Conservation (phyloP, 148 eudicot genomes). For the Pharnaceum exiguum region DNA sequence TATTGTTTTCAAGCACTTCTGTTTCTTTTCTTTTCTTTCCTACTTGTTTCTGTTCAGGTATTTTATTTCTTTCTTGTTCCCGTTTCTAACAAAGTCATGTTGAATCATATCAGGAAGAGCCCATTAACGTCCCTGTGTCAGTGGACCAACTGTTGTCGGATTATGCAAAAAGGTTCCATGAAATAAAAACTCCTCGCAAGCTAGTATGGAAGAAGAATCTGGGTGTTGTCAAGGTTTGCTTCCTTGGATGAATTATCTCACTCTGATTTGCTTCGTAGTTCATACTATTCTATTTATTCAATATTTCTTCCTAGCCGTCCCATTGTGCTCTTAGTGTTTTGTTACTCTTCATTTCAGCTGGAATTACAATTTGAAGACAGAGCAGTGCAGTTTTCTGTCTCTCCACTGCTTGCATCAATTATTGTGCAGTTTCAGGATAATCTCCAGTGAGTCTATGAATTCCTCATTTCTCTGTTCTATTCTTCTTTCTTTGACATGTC, state of each 20-base stretch:
- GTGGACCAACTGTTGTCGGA: conserved; percentile 75
- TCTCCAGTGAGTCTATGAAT: conserved; percentile 42
- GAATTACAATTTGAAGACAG: conserved; percentile 90
- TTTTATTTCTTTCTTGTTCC: not conserved
- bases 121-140: conserved; percentile 55
- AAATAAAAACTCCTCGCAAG: conserved; percentile 94
- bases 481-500: not conserved
- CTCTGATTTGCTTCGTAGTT: not conserved
- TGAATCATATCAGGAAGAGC: conserved; percentile 69
- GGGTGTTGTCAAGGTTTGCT: conserved; percentile 94
- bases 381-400: conserved; percentile 66
- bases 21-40: not conserved
- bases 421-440: conserved; percentile 86
- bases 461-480: conserved; percentile 1
- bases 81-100: conserved; percentile 3
- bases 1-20: too few species aligned
- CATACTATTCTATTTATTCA: not conserved
- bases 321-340: conserved; percentile 3
- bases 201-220: conserved; percentile 95
- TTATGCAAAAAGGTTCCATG: conserved; percentile 88
- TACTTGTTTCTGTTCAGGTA: not conserved
- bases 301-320: not conserved
- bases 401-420: conserved; percentile 89
- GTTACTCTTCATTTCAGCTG: conserved; percentile 38
- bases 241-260: conserved; percentile 13